These are phyloP conservation scores for Physcomitrellopsis africana DNA, from an alignment of 225 moss, liverwort and hornwort genomes.

Conservation along the genomic window DNA sequence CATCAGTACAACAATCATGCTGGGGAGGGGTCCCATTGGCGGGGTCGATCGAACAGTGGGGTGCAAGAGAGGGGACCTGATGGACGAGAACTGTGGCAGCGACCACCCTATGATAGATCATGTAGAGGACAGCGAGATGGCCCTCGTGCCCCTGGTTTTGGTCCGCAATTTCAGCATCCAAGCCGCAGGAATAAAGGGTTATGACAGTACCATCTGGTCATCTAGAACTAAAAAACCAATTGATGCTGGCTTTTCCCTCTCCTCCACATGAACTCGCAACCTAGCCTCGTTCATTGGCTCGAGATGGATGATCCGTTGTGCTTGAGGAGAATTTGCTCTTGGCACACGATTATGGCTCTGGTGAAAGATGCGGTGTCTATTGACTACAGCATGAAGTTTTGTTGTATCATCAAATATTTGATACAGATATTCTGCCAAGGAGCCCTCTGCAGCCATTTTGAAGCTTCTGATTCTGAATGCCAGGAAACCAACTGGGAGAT, in stretches of 20 bases:
- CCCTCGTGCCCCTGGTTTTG: slow-evolving; percentile 60
- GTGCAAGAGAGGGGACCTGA: slow-evolving; percentile 52
- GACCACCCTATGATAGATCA: slow-evolving; percentile 52
- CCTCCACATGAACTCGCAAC: not conserved
- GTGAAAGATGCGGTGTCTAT: slow-evolving; percentile 13
- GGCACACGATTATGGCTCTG: not conserved
- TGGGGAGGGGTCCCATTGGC: slow-evolving; percentile 56
- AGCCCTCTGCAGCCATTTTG: slow-evolving; percentile 8
- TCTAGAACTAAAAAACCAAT: not conserved
- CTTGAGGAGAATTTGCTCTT: not conserved
- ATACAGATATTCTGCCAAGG: not conserved
- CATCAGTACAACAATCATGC: slow-evolving; percentile 42
- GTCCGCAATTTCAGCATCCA: slow-evolving; percentile 62
- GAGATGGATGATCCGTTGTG: not conserved
- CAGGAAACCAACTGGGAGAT: not conserved
- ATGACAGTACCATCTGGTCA: slow-evolving; percentile 26
- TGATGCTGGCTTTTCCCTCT: slow-evolving; percentile 13
- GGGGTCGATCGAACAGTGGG: slow-evolving; percentile 47
- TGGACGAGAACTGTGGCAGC: slow-evolving; percentile 59
- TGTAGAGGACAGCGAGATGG: slow-evolving; percentile 67
- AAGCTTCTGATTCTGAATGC: not conserved
- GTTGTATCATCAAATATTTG: slow-evolving; percentile 20
- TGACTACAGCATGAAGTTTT: slow-evolving; percentile 2
- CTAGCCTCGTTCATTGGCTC: not conserved
- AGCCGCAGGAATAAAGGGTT: slow-evolving; percentile 59